Base-by-base conservation (phyloP, 139 green algal genomes). In the Closterium sp. region DNA sequence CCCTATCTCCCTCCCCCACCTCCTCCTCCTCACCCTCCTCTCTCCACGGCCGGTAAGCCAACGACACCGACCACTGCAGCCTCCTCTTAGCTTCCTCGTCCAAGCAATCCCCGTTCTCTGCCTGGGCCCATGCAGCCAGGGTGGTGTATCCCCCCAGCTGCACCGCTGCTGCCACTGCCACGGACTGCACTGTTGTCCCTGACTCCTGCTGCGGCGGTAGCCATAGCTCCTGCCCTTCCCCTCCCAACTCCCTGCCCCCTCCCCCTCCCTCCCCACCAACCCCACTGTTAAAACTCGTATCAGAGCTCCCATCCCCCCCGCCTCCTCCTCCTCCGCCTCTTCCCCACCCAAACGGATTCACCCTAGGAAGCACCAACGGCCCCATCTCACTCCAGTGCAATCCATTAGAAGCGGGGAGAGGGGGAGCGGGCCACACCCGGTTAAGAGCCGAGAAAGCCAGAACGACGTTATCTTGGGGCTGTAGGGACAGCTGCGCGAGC, bases 301-400 rank as follows among this genome's bases (percentile, higher is more conserved):
- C 38, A 1, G 38, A 66, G 4, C 38, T 66, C 38, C 38, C 38
- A 66, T 66, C 38, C 38, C 38, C 38, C 4, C 38, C 38, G 1
- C 9, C 38, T 9, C 38, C 19, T 9, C 38, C 38, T 10, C 19
- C 38, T 66, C 38, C 19, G 9, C 38, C 38, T 55, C 36, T 55
- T 10, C 38, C 38, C 38, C 38, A 66, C 38, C 38, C 38, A 66
- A 66, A 66, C 81, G 81, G 81, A 32, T 34, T 31, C 16, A 85
- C n/a, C 55, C 87, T 91, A 2, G 88, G 88, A 38, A 91, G 21
- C 4, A 91, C 35, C 31, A 91, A 30, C 34, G 88, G 88, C 1
- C 88, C 88, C 35, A 91, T 85, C 35, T 91, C 88, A 30, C 35
- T 86, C 88, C 88, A 91, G 28, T 91, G 88, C 7, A 91, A 28